Base-by-base conservation (phyloP, 2,329 filamentous ascomycete species). In the Ophiocordyceps camponoti-rufipedis region DNA sequence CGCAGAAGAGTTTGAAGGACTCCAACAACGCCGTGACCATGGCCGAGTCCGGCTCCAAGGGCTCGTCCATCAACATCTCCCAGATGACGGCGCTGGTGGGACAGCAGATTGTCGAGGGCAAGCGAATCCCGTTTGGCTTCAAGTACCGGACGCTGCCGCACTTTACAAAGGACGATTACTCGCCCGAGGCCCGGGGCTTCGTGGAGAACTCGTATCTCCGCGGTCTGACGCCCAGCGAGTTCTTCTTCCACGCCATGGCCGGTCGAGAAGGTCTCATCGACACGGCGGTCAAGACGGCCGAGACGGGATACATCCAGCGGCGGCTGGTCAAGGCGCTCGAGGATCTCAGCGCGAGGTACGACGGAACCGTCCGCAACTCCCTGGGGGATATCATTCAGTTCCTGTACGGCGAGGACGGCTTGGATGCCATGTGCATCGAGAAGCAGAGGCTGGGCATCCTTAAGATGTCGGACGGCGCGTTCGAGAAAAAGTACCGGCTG, bases 241-340 rank as follows among this genome's bases (percentile, higher is more conserved):
- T 98, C 68, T 98, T 95, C 70, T 98, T 98, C 74, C 91, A 98
- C 75, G 91, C 91, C 59, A 98, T 98, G 91, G 91, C 91, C 72
- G 91, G 91, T 86, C 80, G 91, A 70, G 91, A 98, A 67, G 91
- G 91, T 94, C 74, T 98, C 46, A 98, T 98, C 55, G 91, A 98
- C 74, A 98, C 91, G 45, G 91, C 91, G 53, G 93, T 98, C 66
- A 98, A 98, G 75, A 98, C 91, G 52, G 91, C 91, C 18, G 93
- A 98, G 65, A 98, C 93, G 47, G 91, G 91, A 66, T 98, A 98
- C 62, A 98, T 98, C 52, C 93, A 98, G 65, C 85, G 91, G 67
- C 87, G 93, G 71, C 75, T 98, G 42, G 91, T 98, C 57, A 98
- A 98, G 67, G 93, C 93, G 11, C 75, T 98, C 3, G 91, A 98